These are phyloP conservation scores for Daedaleopsis sinensis DNA, from an alignment of 768 basidiomycete species.

Conservation along the genomic window DNA sequence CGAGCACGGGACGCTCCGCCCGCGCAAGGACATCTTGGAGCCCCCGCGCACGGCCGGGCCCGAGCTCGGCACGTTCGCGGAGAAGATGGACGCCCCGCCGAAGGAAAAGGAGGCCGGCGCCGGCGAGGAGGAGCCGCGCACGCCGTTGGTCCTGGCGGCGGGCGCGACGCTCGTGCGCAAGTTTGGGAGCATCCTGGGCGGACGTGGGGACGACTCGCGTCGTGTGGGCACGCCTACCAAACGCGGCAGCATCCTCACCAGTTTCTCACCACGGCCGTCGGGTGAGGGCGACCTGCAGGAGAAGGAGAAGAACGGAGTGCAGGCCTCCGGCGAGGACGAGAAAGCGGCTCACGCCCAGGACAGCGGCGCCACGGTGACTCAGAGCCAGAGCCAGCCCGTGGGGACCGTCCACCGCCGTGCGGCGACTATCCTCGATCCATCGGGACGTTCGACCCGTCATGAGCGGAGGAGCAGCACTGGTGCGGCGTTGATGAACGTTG, in stretches of 20 bases:
- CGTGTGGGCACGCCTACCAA: constrained; percentile 40
- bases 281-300: constrained; percentile 21
- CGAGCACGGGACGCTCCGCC: constrained; percentile 40
- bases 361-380: constrained; percentile 32
- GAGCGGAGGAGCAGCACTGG: constrained; percentile 80
- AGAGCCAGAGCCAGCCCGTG: constrained; percentile 57
- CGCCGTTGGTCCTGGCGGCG: constrained; percentile 43
- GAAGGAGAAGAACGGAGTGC: constrained; percentile 21
- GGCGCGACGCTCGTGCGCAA: constrained; percentile 76
- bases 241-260: constrained; percentile 55
- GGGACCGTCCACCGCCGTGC: constrained; percentile 70
- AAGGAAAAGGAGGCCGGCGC: constrained; percentile 33
- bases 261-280: constrained; percentile 40
- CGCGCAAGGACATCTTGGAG: constrained; percentile 30
- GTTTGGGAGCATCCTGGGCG: constrained; percentile 69
- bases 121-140: constrained; percentile 36
- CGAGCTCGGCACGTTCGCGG: constrained; percentile 57
- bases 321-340: constrained; percentile 20
- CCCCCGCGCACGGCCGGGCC: constrained; percentile 68
- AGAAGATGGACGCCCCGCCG: constrained; percentile 36
- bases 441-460: constrained; percentile 62
- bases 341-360: constrained; percentile 24
- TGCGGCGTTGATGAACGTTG: constrained; percentile 52
- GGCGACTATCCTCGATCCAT: constrained; percentile 76
- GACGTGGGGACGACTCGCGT: constrained; percentile 45